phyloP scores from a whole-genome alignment of 345 rosid species.

The Camelina hispida region DNA sequence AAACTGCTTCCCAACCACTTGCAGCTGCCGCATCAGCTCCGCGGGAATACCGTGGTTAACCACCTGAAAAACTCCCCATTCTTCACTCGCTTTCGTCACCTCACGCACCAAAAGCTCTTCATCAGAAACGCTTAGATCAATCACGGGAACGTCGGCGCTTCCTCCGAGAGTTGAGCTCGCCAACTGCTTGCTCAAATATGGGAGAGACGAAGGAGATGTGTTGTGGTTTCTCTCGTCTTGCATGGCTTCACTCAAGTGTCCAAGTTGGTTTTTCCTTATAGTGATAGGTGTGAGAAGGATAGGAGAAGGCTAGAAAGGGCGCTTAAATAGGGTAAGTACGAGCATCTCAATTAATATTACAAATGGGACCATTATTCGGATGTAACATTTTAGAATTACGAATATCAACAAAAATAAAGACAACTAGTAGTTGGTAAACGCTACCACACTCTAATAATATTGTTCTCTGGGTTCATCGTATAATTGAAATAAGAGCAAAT shows the following conservation, averaged over 20 bases:
- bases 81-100: conserved; percentile 45
- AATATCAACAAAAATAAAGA: no score
- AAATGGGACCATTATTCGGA: no score
- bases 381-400: no score
- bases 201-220: neutral
- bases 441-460: no score
- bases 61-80: conserved; percentile 53
- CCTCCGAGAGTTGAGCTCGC: neutral
- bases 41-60: conserved; percentile 44
- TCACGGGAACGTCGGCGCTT: conserved; percentile 29
- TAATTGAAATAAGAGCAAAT: no score
- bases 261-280: no score
- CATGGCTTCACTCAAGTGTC: neutral
- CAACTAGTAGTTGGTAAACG: no score
- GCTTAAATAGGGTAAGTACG: neutral
- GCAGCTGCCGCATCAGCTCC: conserved; percentile 49
- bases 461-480: no score
- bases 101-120: conserved; percentile 38
- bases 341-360: no score
- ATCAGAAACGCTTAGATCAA: conserved; percentile 46
- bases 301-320: neutral
- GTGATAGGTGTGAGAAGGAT: neutral
- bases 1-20: conserved; percentile 32
- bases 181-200: neutral
- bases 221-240: neutral